Base-by-base conservation (phyloP, 345 rosid genomes). In the Leavenworthia alabamica region DNA sequence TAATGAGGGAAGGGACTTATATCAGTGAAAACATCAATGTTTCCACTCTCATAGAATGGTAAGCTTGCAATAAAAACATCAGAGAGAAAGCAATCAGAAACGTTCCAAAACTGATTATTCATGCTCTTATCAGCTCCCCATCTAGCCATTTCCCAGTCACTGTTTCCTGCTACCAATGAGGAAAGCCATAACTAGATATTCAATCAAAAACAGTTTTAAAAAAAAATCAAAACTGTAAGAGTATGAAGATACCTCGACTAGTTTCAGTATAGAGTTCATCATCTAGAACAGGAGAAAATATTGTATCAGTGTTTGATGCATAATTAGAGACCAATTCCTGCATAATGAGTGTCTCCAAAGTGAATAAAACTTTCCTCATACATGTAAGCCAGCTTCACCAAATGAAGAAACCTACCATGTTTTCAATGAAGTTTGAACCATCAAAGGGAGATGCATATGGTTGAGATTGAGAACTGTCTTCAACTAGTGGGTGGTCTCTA, bases 1-100 rank as follows among this genome's bases (percentile, higher is more conserved):
- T 76, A 73, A 76, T 73, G 83, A 66, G 79, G 78, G 47, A 79
- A 80, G 17, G 58, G 58, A n/a, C 48, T 49, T 26, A 39, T 9
- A 1, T 36, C 58, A 1, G 58, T 35, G 39, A 51, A 26, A 36
- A 15, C 48, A 28, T 62, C 57, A 33, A 7, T n/a, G 5, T 33
- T 19, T 8, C 56, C 56, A 48, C 13, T 48, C 32, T 49, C 48
- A 62, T 48, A n/a, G 8, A 48, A 48, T 6, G 67, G 47, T 4
- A 62, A 26, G n/a, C 59, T 50, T 36, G 68, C 28, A 63, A 63
- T 49, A 3, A 48, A 17, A 12, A 63, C 20, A 29, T 63, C 68
- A 50, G 59, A 49, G 12, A 63, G 14, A 16, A 50, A 28, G 13
- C 5, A 24, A 48, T 62, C 49, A 0, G 67, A 62, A 62, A 35